Percentiles rank a stretch among this genome's conserved stretches.
phyloP scores from a whole-genome alignment of 2,329 filamentous ascomycete genomes.

The Atkinsonella texensis region DNA sequence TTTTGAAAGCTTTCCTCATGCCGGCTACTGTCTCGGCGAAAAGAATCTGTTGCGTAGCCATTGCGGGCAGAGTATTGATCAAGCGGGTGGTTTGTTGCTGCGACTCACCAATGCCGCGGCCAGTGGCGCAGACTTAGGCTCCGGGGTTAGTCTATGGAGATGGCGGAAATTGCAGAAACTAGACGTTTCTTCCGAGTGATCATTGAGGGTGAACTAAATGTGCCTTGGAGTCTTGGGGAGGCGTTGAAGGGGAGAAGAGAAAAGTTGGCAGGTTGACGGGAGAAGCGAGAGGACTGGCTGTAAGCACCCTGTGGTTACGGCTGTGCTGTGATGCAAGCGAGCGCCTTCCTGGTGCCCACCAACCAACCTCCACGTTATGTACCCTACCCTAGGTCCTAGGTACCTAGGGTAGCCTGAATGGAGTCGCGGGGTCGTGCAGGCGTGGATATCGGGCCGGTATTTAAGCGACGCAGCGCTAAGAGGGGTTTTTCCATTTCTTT shows the following conservation, averaged over 20 bases:
- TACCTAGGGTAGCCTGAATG: too few species aligned
- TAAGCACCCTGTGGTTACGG: neutral
- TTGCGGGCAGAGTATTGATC: conserved; percentile 12
- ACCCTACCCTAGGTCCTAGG: too few species aligned
- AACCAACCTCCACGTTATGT: too few species aligned
- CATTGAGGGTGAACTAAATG: neutral
- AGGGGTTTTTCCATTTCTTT: neutral
- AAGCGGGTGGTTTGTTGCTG: neutral
- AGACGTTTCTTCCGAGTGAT: neutral
- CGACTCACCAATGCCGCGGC: neutral
- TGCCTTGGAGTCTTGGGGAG: neutral
- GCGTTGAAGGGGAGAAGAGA: neutral
- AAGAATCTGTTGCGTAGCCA: conserved; percentile 45
- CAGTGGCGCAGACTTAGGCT: neutral
- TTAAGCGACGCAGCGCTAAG: too few species aligned
- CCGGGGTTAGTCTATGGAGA: neutral
- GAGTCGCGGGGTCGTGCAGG: too few species aligned
- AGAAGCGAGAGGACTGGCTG: conserved; percentile 1
- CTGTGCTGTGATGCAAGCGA: neutral
- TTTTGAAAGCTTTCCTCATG: conserved; percentile 56
- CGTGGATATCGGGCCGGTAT: too few species aligned
- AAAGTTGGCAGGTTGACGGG: conserved; percentile 1
- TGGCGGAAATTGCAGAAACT: neutral
- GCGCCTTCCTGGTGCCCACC: neutral
- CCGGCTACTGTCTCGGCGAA: conserved; percentile 55